Percentiles rank a stretch among this genome's conserved stretches.
Evolutionary conservation across 192 early-diverging fungal species (phyloP).

Genomic region (Coemansia furcata): DNA sequence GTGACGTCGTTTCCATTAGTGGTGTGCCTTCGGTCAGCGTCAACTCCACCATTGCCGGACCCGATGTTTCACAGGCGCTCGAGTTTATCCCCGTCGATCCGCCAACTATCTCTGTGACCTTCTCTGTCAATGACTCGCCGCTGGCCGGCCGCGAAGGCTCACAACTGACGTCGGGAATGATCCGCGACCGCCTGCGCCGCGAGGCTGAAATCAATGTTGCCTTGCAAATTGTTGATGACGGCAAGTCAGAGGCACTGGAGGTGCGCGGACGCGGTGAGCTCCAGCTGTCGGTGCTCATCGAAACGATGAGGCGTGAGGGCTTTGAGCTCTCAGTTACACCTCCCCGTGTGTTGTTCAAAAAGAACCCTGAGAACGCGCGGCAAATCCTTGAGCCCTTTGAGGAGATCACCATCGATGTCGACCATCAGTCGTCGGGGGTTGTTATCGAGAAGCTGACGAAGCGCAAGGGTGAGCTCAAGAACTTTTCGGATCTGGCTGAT

Average conservation of each 20-base stretch:
- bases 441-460: conserved; percentile 84
- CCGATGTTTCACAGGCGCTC: conserved; percentile 57
- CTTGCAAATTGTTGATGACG: conserved; percentile 67
- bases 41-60: conserved; percentile 76
- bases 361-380: conserved; percentile 52
- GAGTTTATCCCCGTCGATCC: conserved; percentile 78
- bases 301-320: conserved; percentile 88
- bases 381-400: conserved; percentile 75
- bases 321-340: conserved; percentile 82
- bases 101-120: conserved; percentile 82
- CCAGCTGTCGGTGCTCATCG: conserved; percentile 82
- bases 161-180: conserved; percentile 74
- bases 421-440: conserved; percentile 65
- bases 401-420: conserved; percentile 80
- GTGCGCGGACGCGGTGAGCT: conserved; percentile 87
- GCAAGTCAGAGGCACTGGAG: conserved; percentile 71
- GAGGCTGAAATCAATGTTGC: conserved; percentile 83
- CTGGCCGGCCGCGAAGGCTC: conserved; percentile 76
- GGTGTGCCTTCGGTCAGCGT: conserved; percentile 73
- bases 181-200: conserved; percentile 69
- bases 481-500: conserved; percentile 66
- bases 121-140: conserved; percentile 86
- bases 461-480: conserved; percentile 80
- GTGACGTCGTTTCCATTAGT: conserved; percentile 77
- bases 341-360: conserved; percentile 78